Evolutionary conservation across 306 rosid species (phyloP).

Genomic region (Castanea mollissima): DNA sequence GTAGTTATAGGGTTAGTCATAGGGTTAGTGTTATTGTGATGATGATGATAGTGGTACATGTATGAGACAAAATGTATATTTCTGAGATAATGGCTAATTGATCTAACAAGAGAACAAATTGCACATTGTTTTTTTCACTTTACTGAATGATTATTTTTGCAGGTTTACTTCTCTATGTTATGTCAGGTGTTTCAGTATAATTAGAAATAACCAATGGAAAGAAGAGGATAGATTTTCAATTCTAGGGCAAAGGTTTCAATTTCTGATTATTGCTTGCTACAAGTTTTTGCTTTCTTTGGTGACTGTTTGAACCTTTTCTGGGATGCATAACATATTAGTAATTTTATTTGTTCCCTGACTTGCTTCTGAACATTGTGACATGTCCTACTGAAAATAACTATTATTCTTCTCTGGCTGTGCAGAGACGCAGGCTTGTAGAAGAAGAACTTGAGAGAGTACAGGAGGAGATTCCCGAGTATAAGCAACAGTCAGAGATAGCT

Average conservation of each 20-base stretch:
- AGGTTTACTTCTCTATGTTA: not conserved
- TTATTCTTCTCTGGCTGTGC: slow-evolving; percentile 30
- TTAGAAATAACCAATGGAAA: not conserved
- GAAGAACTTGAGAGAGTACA: slow-evolving; percentile 80
- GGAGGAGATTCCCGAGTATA: slow-evolving; percentile 74
- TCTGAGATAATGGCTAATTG: not conserved
- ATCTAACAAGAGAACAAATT: not conserved
- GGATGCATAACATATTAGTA: not conserved
- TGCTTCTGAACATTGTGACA: not conserved
- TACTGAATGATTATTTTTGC: not conserved
- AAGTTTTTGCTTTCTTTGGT: not conserved
- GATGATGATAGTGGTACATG: not conserved
- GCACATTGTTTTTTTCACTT: not conserved
- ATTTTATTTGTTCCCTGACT: not conserved
- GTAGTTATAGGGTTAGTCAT: not conserved
- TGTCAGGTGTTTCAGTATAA: not conserved
- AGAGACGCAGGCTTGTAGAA: slow-evolving; percentile 82
- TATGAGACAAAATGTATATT: not conserved
- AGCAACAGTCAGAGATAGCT: slow-evolving; percentile 61
- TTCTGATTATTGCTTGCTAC: not conserved
- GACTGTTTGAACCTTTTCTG: not conserved
- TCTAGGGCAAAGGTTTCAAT: not conserved
- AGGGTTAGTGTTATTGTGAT: not conserved
- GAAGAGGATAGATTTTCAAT: not conserved
- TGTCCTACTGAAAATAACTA: not conserved